Base-by-base conservation (phyloP, 176 grass and related monocot species). In the Pontederia crassipes region DNA sequence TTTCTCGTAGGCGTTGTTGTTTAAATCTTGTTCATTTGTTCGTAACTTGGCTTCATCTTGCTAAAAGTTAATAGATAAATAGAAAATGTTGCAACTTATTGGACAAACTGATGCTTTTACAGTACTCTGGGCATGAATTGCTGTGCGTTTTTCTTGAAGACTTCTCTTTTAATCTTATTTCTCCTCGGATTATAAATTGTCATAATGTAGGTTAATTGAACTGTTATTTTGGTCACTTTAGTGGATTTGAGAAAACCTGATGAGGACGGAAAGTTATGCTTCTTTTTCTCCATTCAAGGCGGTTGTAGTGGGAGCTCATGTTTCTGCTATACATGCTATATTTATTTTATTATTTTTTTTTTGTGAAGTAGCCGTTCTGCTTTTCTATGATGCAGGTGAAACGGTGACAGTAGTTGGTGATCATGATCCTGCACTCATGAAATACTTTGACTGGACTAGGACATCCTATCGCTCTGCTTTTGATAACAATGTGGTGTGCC, bases 361-460 rank as follows among this genome's bases (percentile, higher is more conserved):
- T 18, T 62, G 61, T 54, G 62, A 18, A 52, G 8, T 64, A 40
- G 52, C 67, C 67, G 46, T 73, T 46, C 54, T n/a, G 62, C 62
- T 67, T 64, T 14, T 59, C 27, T 28, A 50, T 28, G 40, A 59
- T 57, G 35, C 82, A 86, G 88, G 93, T 62, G 93, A 98, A 76
- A 88, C 88, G 15, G 84, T 98, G 12, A 92, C 93, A 51, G 72
- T 98, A 59, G 74, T 98, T 55, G 93, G 88, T 28, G 87, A 92
- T 61, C 81, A 83, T 78, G 93, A 98, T 76, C 87, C 93, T 67
- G 55, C 79, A 49, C 57, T 98, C 68, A 83, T 89, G 73, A 98
- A 98, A 58, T 98, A 89, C 45, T 98, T 98, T 69, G 93, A 98
- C 53, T 98, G 88, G 74, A 98, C 93, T 10, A 72, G 93, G 54